Base-by-base conservation (phyloP, 176 grass and related monocot genomes). In the Panicum miliaceum region DNA sequence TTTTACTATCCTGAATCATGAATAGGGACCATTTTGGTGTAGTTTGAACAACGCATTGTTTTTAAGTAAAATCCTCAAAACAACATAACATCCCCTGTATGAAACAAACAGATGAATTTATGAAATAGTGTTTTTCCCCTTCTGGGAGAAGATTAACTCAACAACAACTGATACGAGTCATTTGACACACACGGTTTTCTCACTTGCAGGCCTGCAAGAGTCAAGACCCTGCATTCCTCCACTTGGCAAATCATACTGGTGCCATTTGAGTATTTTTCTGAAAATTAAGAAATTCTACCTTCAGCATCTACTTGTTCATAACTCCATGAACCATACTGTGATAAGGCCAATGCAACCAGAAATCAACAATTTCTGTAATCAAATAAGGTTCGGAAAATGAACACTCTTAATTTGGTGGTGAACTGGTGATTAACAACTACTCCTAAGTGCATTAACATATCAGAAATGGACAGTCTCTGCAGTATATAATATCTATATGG, bases 281-380 rank as follows among this genome's bases (percentile, higher is more conserved):
- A 35, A 22, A 76, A 76, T 79, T 69, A 67, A 25, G 29, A 59
- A 73, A 74, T 58, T 29, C 53, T 65, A 27, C 47, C 25, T 7
- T 15, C 42, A 59, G 16, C 7, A 74, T 66, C 32, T 43, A 77
- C 63, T 32, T 71, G 80, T 79, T 75, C 25, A 36, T 11, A 25
- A 37, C 22, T 35, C 19, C 29, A 41, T 3, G 11, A 5, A 52
- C 54, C 19, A 45, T 45, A 54, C 48, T 46, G 13, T 20, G 19
- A 71, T 70, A n/a, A 41, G 43, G 42, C 14, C 67, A 76, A 59
- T 37, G 32, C 16, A 20, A 12, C 19, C 12, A 76, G 34, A 37
- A 65, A 29, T 36, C 13, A 54, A 54, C 56, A 23, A 36, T 78
- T 78, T 64, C 43, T 34, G 15, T 43, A 82, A 64, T 37, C 29